Evolutionary conservation across 306 rosid genomes (phyloP).

Genomic region (Betula pendula): DNA sequence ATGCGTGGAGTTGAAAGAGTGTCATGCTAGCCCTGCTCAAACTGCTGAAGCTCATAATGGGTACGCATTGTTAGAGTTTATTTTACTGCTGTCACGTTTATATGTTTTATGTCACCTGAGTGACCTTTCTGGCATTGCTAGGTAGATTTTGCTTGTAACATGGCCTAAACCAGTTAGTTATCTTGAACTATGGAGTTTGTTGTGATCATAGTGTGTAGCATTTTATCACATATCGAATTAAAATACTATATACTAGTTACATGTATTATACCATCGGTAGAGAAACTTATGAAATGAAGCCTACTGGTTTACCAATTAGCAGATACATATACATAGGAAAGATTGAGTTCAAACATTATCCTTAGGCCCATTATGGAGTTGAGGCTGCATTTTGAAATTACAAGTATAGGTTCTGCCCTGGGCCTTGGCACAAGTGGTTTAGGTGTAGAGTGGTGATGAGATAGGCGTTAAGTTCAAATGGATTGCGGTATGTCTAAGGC

Average conservation of each 20-base stretch:
- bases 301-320: not conserved
- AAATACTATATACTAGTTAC: not conserved
- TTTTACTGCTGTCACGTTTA: constrained; percentile 27
- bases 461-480: not conserved
- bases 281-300: not conserved
- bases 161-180: not conserved
- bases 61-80: constrained; percentile 25
- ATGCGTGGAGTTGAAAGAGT: constrained; percentile 50
- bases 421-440: not conserved
- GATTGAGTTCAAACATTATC: not conserved
- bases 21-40: constrained; percentile 30
- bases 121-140: not conserved
- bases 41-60: constrained; percentile 13
- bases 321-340: not conserved
- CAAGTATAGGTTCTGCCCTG: not conserved
- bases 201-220: not conserved
- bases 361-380: not conserved
- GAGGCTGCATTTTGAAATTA: not conserved
- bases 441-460: not conserved
- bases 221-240: not conserved
- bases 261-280: not conserved
- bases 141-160: not conserved
- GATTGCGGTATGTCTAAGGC: not conserved
- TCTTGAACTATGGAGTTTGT: not conserved
- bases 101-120: not conserved